Percentiles rank a stretch among this genome's conserved stretches.
Evolutionary conservation across 2,329 filamentous ascomycete genomes (phyloP).

Genomic region (Fusarium denticulatum): DNA sequence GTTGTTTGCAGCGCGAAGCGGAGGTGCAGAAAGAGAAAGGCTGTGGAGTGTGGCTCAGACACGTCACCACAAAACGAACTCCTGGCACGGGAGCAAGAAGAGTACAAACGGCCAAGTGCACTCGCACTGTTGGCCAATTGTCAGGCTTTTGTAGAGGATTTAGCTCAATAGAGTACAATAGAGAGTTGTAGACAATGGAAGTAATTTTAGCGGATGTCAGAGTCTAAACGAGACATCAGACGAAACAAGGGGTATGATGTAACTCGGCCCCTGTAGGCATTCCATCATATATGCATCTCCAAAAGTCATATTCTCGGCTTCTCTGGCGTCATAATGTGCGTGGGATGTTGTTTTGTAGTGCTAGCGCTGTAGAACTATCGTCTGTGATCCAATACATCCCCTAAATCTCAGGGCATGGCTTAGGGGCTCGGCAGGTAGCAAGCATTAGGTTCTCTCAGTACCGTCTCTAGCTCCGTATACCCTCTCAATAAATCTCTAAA

Average conservation of each 20-base stretch:
- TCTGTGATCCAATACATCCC: neutral
- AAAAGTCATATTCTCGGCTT: no score
- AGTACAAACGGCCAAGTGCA: neutral
- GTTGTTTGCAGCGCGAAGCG: neutral
- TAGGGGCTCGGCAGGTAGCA: neutral
- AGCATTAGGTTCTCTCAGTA: neutral
- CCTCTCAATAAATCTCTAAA: neutral
- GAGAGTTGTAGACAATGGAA: neutral
- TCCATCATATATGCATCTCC: no score
- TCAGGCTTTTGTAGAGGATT: neutral
- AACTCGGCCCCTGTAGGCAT: neutral
- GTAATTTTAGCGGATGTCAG: neutral
- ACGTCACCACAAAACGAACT: neutral
- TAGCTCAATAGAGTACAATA: neutral
- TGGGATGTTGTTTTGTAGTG: neutral
- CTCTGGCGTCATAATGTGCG: neutral
- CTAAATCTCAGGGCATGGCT: slow-evolving; percentile 1
- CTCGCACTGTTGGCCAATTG: neutral
- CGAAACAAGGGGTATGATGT: neutral
- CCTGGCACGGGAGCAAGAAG: neutral
- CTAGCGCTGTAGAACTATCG: neutral
- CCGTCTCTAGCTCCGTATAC: no score
- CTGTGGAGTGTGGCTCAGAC: neutral
- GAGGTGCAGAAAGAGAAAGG: neutral
- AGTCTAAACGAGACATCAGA: neutral